phyloP scores from a whole-genome alignment of 768 basidiomycete species.

The Crassisporium funariophilum region DNA sequence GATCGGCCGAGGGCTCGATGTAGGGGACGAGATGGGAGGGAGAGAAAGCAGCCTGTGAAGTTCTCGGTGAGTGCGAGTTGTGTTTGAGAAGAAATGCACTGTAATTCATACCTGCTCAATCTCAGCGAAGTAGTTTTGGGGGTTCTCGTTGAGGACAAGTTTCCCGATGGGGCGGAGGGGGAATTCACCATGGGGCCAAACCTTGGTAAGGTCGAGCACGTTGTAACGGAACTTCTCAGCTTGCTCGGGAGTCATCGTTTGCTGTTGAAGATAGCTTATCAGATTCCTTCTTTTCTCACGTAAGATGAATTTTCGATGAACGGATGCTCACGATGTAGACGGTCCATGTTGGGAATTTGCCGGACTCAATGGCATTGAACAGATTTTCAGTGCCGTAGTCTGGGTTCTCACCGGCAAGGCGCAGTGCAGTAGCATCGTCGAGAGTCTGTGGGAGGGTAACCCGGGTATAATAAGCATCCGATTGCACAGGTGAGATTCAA shows the following conservation, averaged over 20 bases:
- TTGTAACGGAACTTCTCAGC: conserved; percentile 91
- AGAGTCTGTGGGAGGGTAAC: conserved; percentile 57
- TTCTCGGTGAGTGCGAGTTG: conserved; percentile 15
- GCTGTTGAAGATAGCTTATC: conserved; percentile 39
- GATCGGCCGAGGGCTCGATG: conserved; percentile 88
- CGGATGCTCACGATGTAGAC: conserved; percentile 68
- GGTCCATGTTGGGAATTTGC: conserved; percentile 85
- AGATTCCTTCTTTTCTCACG: background rate
- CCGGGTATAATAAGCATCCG: conserved; percentile 8
- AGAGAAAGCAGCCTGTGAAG: conserved; percentile 70
- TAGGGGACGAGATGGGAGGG: conserved; percentile 88
- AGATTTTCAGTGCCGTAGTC: conserved; percentile 84
- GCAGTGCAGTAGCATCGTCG: conserved; percentile 62
- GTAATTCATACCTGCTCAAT: conserved; percentile 76
- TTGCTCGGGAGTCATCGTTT: conserved; percentile 93
- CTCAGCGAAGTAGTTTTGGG: conserved; percentile 91
- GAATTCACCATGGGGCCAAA: conserved; percentile 87
- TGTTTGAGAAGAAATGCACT: conserved; percentile 10
- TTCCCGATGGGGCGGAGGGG: conserved; percentile 91
- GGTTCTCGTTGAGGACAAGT: conserved; percentile 77
- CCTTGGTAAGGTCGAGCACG: conserved; percentile 87
- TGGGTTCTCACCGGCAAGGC: conserved; percentile 72
- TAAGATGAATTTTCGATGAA: background rate
- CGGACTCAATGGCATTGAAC: conserved; percentile 80
- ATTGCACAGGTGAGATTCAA: conserved; percentile 1